These are phyloP conservation scores for Yamadazyma mexicana DNA, from an alignment of 1,139 yeast genomes.

Conservation along the genomic window DNA sequence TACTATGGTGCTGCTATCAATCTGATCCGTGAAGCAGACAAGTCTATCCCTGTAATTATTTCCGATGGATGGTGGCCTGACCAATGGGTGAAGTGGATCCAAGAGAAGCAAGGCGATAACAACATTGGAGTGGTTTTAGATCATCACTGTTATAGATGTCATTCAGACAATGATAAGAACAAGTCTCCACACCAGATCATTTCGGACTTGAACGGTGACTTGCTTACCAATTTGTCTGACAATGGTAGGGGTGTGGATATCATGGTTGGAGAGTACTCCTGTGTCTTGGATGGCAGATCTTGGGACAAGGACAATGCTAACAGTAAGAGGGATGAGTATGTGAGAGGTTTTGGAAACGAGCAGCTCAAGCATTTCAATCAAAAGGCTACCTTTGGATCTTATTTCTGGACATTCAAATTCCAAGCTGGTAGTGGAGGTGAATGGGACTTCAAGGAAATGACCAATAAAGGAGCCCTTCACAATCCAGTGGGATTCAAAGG, in stretches of 20 bases:
- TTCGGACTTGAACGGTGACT: constrained; percentile 51
- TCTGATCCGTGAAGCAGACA: constrained; percentile 57
- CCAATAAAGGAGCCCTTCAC: constrained; percentile 58
- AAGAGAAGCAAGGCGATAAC: constrained; percentile 35
- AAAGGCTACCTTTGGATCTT: constrained; percentile 67
- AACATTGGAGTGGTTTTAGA: constrained; percentile 72
- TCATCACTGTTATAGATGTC: constrained; percentile 84
- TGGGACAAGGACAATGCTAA: constrained; percentile 64
- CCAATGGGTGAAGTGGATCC: constrained; percentile 74
- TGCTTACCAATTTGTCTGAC: constrained; percentile 51
- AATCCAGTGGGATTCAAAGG: constrained; percentile 24
- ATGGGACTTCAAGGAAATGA: constrained; percentile 89
- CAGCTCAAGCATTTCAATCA: constrained; percentile 46
- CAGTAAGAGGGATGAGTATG: constrained; percentile 35
- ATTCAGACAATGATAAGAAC: constrained; percentile 68
- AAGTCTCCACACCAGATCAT: constrained; percentile 68
- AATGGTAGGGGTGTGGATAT: constrained; percentile 60
- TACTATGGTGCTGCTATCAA: constrained; percentile 72
- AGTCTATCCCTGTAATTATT: constrained; percentile 66
- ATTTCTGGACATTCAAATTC: constrained; percentile 91
- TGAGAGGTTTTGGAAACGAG: constrained; percentile 38
- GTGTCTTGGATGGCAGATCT: constrained; percentile 74
- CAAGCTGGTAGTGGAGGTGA: constrained; percentile 91
- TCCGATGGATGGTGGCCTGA: constrained; percentile 95
- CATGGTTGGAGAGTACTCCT: constrained; percentile 86